phyloP scores from a whole-genome alignment of 139 green algal genomes.

The Tetradesmus lagerheimii region DNA sequence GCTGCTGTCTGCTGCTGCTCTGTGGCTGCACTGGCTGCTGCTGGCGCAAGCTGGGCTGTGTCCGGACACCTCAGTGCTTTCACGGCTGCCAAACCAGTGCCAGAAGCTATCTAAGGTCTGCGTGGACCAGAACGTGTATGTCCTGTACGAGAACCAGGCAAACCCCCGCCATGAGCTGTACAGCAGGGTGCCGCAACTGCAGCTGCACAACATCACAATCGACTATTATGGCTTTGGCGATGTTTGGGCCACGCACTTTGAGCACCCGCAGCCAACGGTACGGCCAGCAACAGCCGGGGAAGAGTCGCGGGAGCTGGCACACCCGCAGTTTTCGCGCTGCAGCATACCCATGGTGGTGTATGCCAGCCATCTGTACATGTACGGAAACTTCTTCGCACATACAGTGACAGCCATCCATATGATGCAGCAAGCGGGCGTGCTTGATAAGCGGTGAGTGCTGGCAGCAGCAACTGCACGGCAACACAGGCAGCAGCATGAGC shows the following conservation, averaged over 20 bases:
- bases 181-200: not conserved
- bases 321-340: slow-evolving; percentile 43
- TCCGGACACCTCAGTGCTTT: not conserved
- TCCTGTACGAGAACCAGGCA: slow-evolving; percentile 41
- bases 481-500: not conserved
- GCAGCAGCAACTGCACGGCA: not conserved
- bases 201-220: not conserved
- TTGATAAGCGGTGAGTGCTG: slow-evolving; percentile 38
- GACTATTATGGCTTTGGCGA: slow-evolving; percentile 39
- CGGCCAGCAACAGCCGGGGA: slow-evolving; percentile 41
- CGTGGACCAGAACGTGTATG: slow-evolving; percentile 38
- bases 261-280: slow-evolving; percentile 16
- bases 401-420: slow-evolving; percentile 26
- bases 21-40: slow-evolving; percentile 22
- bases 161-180: slow-evolving; percentile 46
- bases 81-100: not conserved
- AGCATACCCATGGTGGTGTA: slow-evolving; percentile 37
- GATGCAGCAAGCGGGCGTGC: slow-evolving; percentile 1
- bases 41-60: not conserved
- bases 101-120: slow-evolving; percentile 40
- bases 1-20: not conserved
- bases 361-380: slow-evolving; percentile 23
- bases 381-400: slow-evolving; percentile 36
- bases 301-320: slow-evolving; percentile 32
- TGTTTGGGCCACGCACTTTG: slow-evolving; percentile 34